Evolutionary conservation across 2,329 filamentous ascomycete genomes (phyloP), one percentile per base, ranked within the genome.

Genomic region (Alternaria atra): DNA sequence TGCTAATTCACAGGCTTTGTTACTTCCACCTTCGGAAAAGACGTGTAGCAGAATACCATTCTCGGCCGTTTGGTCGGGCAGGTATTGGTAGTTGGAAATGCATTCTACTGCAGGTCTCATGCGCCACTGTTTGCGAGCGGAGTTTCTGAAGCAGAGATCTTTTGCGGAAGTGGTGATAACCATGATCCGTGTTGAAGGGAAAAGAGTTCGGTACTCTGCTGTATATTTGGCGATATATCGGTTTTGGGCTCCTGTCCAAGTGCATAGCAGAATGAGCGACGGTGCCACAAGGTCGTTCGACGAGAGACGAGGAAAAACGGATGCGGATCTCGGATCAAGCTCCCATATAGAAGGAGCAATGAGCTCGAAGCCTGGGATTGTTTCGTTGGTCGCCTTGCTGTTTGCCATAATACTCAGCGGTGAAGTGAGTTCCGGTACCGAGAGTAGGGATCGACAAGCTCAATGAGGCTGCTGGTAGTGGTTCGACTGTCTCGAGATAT

Each of bases 11-110:
- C 66, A 69, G 3, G 69, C 66, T 52, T 76, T 74, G 51, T 72
- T 69, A 48, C 66, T 70, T 7, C 73, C 72, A 35, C 73, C 73
- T 59, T 74, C 72, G 2, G 73, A 76, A 53, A 74, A 73, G 27
- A 61, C 64, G 50, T 75, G 73, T 48, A 75, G 8, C 13, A 72
- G 52, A 15, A 72, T 68, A 25, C 62, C 47, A n/a, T 43, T 42
- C 10, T 40, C 50, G 40, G 25, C n/a, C 9, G 20, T n/a, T 30
- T 52, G 50, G 12, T 25, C 23, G n/a, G 32, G 23, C 15, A 52
- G 50, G n/a, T 52, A 40, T 32, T 13, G 32, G 50, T 52, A 40
- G 50, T 29, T 52, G 23, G 50, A 52, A 20, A 74, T 70, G 27
- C 59, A 62, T 44, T 68, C 58, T 29, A 74, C 52, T 5, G 68